A percentile compares a stretch with the other conserved stretches of the same genome.
Conservation (phyloP, 305 asterid species). For the Withania somnifera region DNA sequence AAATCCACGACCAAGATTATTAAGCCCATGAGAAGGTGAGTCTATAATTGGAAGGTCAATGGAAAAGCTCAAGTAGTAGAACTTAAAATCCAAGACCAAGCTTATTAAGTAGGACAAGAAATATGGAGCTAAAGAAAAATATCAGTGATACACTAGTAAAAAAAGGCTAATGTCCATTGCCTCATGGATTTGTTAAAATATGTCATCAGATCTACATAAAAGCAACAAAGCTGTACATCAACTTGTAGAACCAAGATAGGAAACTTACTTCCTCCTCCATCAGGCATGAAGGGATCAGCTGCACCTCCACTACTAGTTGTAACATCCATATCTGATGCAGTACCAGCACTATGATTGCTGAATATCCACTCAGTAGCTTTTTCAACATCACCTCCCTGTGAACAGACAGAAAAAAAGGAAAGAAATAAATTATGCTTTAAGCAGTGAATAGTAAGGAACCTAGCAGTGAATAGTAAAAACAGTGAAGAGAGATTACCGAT, state of each 20-base stretch:
- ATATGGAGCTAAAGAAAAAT: background rate
- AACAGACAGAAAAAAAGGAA: background rate
- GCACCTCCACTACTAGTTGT: constrained; percentile 46
- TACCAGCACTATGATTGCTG: constrained; percentile 48
- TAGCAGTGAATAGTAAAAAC: background rate
- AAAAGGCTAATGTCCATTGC: background rate
- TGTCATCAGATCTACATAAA: background rate
- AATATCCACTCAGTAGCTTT: constrained; percentile 94
- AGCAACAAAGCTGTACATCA: background rate
- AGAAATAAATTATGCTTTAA: background rate
- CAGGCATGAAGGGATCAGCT: constrained; percentile 57
- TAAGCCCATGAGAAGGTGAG: background rate
- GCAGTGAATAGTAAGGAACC: background rate
- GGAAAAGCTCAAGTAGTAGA: background rate
- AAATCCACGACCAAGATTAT: background rate
- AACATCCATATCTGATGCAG: constrained; percentile 40
- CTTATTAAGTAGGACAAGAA: constrained; percentile 2
- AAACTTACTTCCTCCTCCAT: constrained; percentile 91
- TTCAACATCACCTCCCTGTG: constrained; percentile 84
- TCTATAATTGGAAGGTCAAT: background rate
- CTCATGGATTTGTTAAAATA: background rate
- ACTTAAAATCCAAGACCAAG: background rate
- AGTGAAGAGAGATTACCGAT: constrained; percentile 38
- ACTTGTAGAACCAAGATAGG: constrained; percentile 2
- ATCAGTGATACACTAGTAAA: background rate